Percentiles rank a stretch among this genome's conserved stretches.
Evolutionary conservation across 129 eudicot species (phyloP).

Genomic region (Sambucus nigra): DNA sequence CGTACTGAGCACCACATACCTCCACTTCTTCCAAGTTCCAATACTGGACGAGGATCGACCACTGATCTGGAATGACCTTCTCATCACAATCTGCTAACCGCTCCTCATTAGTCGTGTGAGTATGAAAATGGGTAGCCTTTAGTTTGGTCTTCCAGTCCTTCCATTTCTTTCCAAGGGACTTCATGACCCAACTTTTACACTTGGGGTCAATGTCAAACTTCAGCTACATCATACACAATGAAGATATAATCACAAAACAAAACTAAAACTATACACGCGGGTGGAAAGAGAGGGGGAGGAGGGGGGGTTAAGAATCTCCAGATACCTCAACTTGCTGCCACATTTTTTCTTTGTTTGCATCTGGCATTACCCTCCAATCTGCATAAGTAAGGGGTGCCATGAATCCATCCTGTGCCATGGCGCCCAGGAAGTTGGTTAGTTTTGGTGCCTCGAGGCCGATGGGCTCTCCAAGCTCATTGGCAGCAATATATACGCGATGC

Average conservation of each 20-base stretch:
- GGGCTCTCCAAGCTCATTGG: constrained; percentile 41
- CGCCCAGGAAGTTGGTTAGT: constrained; percentile 42
- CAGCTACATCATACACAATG: constrained; percentile 18
- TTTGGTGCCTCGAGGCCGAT: constrained; percentile 37
- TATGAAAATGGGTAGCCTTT: constrained; percentile 32
- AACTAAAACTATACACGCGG: not conserved
- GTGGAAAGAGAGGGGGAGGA: not conserved
- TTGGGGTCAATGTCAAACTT: constrained; percentile 43
- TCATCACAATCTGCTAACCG: constrained; percentile 49
- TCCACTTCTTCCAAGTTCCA: constrained; percentile 40
- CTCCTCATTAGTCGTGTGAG: constrained; percentile 36
- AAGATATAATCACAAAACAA: not conserved
- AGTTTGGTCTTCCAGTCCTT: constrained; percentile 36
- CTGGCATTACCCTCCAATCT: constrained; percentile 47
- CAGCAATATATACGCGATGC: constrained; percentile 24
- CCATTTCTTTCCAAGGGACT: constrained; percentile 47
- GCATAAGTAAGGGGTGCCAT: constrained; percentile 41
- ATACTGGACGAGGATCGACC: constrained; percentile 38
- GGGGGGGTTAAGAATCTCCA: too few relatives aligned
- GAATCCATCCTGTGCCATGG: constrained; percentile 43
- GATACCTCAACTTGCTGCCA: constrained; percentile 62
- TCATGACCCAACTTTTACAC: constrained; percentile 43
- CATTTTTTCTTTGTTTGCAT: constrained; percentile 43
- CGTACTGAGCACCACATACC: constrained; percentile 14
- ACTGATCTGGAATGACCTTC: constrained; percentile 55